Percentiles rank a stretch among this genome's conserved stretches.
These are phyloP conservation scores for Eudorina sp. DNA, from an alignment of 139 green algal genomes.

Conservation along the genomic window DNA sequence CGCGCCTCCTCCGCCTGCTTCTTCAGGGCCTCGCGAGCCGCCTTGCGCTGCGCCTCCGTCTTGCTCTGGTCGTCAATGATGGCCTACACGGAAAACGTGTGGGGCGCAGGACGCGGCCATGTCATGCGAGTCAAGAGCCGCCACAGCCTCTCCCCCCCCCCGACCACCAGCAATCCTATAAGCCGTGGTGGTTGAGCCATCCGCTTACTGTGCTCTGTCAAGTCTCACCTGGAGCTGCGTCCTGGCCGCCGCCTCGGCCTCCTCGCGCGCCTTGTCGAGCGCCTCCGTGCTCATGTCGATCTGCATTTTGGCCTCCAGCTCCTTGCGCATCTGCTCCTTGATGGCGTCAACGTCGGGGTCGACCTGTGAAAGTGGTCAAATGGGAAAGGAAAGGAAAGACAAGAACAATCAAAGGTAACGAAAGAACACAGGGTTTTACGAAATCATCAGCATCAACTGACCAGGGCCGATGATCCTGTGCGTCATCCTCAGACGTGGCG, in stretches of 20 bases:
- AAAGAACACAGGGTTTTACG: too few species aligned
- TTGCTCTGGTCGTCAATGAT: conserved; percentile 62
- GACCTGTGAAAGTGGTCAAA: conserved; percentile 44
- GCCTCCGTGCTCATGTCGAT: conserved; percentile 56
- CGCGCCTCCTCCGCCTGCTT: conserved; percentile 63
- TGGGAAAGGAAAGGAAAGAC: too few species aligned
- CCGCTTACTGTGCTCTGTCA: neutral
- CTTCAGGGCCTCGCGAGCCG: conserved; percentile 61
- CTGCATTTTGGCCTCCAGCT: conserved; percentile 74
- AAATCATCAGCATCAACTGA: too few species aligned
- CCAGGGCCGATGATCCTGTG: too few species aligned
- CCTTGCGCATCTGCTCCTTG: conserved; percentile 62
- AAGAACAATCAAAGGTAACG: too few species aligned
- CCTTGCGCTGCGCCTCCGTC: conserved; percentile 61
- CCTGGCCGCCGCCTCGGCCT: conserved; percentile 64
- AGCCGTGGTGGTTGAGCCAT: neutral
- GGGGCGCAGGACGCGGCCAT: too few species aligned
- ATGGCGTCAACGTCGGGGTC: conserved; percentile 68
- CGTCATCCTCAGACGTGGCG: too few species aligned
- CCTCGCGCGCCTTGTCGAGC: conserved; percentile 56
- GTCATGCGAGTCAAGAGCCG: too few species aligned
- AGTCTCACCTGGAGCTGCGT: conserved; percentile 62
- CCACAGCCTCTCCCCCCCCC: too few species aligned
- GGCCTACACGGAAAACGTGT: conserved; percentile 28
- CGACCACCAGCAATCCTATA: too few species aligned